Conservation (phyloP, 1,284 basidiomycete species). For the Sporisorium reilianum region DNA sequence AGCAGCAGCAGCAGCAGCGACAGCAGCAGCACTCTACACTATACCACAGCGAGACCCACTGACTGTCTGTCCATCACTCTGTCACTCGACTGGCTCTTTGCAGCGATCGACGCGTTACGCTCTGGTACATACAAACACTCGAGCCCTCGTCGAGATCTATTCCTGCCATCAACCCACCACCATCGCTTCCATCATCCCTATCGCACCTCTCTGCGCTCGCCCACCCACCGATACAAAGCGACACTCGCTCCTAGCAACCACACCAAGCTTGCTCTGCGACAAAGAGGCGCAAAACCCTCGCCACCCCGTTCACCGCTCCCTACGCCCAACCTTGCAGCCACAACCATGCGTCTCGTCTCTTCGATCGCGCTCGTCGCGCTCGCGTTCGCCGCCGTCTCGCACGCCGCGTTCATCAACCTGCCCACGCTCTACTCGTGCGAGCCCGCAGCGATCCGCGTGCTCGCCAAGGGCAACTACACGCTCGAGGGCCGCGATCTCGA, state of each 20-base stretch:
- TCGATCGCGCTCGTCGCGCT: background rate
- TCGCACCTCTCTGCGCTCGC: background rate
- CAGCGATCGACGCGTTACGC: background rate
- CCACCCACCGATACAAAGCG: background rate
- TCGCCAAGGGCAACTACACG: slow-evolving; percentile 39
- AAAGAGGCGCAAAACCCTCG: no score
- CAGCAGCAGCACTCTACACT: background rate
- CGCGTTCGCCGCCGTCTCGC: background rate
- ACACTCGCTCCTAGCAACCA: background rate
- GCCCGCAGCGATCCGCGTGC: slow-evolving; percentile 27
- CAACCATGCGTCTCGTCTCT: slow-evolving; percentile 9
- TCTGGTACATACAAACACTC: background rate
- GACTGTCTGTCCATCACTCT: background rate
- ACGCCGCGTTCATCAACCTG: slow-evolving; percentile 10
- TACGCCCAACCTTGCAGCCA: background rate
- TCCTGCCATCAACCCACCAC: no score
- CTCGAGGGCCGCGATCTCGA: slow-evolving; percentile 29
- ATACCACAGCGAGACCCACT: background rate
- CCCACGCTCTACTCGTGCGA: slow-evolving; percentile 38
- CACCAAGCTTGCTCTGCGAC: background rate
- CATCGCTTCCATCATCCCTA: background rate
- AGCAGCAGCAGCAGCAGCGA: background rate
- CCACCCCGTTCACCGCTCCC: slow-evolving; percentile 5
- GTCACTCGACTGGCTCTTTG: background rate
- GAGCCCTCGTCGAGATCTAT: background rate